phyloP scores from a whole-genome alignment of 139 green algal species.

The Asterochloris sp. region DNA sequence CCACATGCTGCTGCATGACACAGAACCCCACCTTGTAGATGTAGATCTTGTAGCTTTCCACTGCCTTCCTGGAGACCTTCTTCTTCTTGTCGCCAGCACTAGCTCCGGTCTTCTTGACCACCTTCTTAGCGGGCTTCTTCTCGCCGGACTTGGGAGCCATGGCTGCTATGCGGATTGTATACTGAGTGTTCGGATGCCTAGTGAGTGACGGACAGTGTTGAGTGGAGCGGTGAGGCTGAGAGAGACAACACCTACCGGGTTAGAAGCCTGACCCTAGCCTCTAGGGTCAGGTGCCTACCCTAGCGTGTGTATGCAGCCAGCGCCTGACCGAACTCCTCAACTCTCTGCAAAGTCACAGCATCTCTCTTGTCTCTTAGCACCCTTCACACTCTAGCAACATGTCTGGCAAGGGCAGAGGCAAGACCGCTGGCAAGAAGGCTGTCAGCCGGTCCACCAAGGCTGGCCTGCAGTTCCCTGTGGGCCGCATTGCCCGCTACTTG shows the following conservation, averaged over 20 bases:
- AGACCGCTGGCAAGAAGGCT: constrained; percentile 71
- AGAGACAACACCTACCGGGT: too few relatives aligned
- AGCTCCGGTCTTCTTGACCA: constrained; percentile 15
- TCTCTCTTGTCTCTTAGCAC: not conserved
- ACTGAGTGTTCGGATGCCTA: too few relatives aligned
- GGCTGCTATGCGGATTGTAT: too few relatives aligned
- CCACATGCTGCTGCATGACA: constrained; percentile 30
- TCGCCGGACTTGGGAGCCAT: constrained; percentile 27
- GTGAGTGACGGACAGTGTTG: too few relatives aligned
- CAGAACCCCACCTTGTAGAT: constrained; percentile 89
- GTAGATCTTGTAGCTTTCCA: constrained; percentile 98
- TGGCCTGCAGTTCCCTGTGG: constrained; percentile 87
- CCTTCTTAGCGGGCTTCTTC: constrained; percentile 44
- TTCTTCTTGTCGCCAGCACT: constrained; percentile 22
- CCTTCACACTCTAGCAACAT: constrained; percentile 32
- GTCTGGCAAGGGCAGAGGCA: constrained; percentile 73
- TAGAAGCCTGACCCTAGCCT: too few relatives aligned
- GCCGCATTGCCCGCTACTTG: constrained; percentile 78
- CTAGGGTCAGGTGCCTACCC: too few relatives aligned
- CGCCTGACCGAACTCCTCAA: too few relatives aligned
- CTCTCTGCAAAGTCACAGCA: too few relatives aligned
- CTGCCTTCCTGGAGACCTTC: constrained; percentile 29
- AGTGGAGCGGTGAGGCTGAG: too few relatives aligned
- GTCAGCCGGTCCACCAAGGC: constrained; percentile 82
- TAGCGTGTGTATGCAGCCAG: too few relatives aligned